phyloP scores from a whole-genome alignment of 1,284 basidiomycete species.

The Heterobasidion parviporum region DNA sequence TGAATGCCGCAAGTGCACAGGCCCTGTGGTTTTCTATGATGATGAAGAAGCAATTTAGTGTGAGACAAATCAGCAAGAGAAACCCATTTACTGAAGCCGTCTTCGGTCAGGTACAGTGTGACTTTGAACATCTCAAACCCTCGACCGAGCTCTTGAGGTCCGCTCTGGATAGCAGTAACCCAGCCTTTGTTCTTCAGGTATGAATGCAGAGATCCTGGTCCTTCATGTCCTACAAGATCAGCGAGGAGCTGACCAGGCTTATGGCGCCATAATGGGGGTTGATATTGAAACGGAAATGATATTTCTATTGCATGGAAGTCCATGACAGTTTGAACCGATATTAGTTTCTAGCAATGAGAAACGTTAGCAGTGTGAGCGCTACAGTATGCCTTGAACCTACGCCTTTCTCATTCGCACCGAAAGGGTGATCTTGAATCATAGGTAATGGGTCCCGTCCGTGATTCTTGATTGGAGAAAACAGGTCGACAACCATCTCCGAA shows the following conservation, averaged over 20 bases:
- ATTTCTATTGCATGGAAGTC: conserved; percentile 84
- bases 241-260: conserved; percentile 81
- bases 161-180: conserved; percentile 76
- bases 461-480: conserved; percentile 77
- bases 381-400: conserved; percentile 38
- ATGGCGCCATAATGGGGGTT: conserved; percentile 70
- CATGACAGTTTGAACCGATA: conserved; percentile 88
- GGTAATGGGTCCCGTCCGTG: conserved; percentile 57
- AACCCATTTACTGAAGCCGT: conserved; percentile 69
- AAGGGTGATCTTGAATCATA: conserved; percentile 71
- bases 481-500: conserved; percentile 55
- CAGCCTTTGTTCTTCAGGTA: conserved; percentile 92
- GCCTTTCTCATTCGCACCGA: conserved; percentile 65
- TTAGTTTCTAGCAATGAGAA: conserved; percentile 50
- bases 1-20: conserved; percentile 71
- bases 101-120: conserved; percentile 73
- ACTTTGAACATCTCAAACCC: conserved; percentile 91
- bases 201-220: conserved; percentile 86
- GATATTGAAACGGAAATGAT: conserved; percentile 83
- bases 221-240: conserved; percentile 95
- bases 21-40: conserved; percentile 71
- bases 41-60: neutral
- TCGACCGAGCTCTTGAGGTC: conserved; percentile 65
- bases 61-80: conserved; percentile 1
- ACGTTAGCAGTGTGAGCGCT: conserved; percentile 1